phyloP scores from a whole-genome alignment of 495 filamentous ascomycete species.

The Pseudoneurospora amorphoporcata region DNA sequence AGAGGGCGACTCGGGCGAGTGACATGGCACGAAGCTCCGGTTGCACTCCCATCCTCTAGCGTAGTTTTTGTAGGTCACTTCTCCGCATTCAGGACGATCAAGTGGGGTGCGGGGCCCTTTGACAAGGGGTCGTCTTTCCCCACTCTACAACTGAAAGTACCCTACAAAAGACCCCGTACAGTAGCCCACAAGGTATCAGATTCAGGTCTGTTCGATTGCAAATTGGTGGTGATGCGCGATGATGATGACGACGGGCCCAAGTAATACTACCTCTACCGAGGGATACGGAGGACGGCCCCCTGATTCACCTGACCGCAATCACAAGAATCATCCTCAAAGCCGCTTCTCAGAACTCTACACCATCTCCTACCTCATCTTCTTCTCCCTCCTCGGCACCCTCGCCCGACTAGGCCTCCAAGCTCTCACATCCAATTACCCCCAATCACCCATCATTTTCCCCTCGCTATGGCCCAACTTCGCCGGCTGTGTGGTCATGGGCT shows the following conservation, averaged over 20 bases:
- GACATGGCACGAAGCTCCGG: not conserved
- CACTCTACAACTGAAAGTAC: not conserved
- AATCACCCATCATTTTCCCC: slow-evolving; percentile 60
- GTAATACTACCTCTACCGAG: not conserved
- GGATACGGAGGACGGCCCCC: not conserved
- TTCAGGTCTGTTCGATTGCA: not conserved
- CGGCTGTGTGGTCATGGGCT: slow-evolving; percentile 79
- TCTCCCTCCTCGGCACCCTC: slow-evolving; percentile 80
- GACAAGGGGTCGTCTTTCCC: not conserved
- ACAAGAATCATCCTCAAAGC: too few species aligned
- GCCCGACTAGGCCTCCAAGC: slow-evolving; percentile 73
- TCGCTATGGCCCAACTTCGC: slow-evolving; percentile 86
- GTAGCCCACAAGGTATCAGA: not conserved
- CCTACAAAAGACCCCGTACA: not conserved
- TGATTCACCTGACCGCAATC: not conserved
- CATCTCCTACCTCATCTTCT: slow-evolving; percentile 71
- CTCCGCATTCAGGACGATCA: not conserved
- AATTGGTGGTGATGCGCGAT: not conserved
- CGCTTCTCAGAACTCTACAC: slow-evolving; percentile 50
- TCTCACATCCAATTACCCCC: slow-evolving; percentile 71
- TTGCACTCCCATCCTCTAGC: not conserved
- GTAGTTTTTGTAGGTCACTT: not conserved
- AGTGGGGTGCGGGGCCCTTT: not conserved
- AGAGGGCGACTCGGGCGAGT: not conserved
- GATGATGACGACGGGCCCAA: not conserved